Base-by-base conservation (phyloP, 2,329 filamentous ascomycete species). In the Aspergillus caelatus region DNA sequence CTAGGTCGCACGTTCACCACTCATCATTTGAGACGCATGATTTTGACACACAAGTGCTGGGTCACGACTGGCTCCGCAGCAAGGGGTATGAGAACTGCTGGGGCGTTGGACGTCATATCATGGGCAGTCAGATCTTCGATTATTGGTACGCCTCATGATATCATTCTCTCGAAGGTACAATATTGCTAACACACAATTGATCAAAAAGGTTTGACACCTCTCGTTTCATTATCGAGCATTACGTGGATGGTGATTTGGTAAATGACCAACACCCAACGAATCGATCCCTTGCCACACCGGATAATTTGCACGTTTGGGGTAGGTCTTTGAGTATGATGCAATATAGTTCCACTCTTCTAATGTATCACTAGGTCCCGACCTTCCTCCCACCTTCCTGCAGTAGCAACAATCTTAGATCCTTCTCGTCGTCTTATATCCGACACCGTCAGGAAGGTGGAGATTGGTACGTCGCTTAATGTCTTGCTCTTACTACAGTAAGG, bases 51-150 rank as follows among this genome's bases (percentile, higher is more conserved):
- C 89, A 92, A 79, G 82, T 86, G 28, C 78, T 92, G 3, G 89
- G 90, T 1, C 90, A 92, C 76, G 85, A 90, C 70, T 91, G 88
- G 88, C 78, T 92, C 64, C 81, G 81, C 1, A 78, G 85, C 65
- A 86, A 88, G 73, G 86, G 85, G 0, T 90, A 90, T 72, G 82
- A 83, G 70, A 86, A 83, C 69, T 88, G 88, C 67, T 92, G 89
- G 89, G 89, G 90, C 1, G 85, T 92, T 0, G 89, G 90, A 0
- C 77, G 90, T 57, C 89, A 92, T 78, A 84, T 91, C 21, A 80
- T 91, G 71, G 89, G 89, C 5, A 88, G 84, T 67, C 89, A 91
- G 77, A 86, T 92, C 56, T 92, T 92, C 68, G 89, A 91, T 70
- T 91, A 91, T 74, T 91, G 88, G 88, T 89, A 85, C 60, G 79